phyloP scores from a whole-genome alignment of 2,329 filamentous ascomycete species.

The Phoma herbarum region DNA sequence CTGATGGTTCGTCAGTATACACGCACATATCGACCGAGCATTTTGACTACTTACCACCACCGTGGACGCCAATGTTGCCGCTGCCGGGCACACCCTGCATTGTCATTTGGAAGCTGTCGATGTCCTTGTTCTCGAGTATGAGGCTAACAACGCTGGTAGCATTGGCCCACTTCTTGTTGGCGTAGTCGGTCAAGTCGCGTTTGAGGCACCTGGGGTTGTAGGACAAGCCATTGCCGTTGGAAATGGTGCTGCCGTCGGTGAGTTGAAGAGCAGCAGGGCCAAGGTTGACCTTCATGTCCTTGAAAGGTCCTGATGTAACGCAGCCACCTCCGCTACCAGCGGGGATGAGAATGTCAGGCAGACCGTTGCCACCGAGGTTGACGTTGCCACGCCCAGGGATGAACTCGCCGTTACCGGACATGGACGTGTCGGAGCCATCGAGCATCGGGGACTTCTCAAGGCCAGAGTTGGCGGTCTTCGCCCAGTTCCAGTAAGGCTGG shows the following conservation, averaged over 20 bases:
- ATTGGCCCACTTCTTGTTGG: slow-evolving; percentile 37
- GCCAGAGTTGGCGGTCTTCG: slow-evolving; percentile 57
- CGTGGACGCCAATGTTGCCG: slow-evolving; percentile 42
- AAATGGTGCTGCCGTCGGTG: slow-evolving; percentile 35
- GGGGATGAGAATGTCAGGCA: slow-evolving; percentile 50
- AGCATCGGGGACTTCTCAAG: slow-evolving; percentile 60
- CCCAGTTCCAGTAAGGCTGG: slow-evolving; percentile 64
- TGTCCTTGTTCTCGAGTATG: slow-evolving; percentile 34
- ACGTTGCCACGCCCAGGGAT: slow-evolving; percentile 39
- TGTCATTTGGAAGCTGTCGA: slow-evolving; percentile 41
- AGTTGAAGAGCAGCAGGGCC: slow-evolving; percentile 26
- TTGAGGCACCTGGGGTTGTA: slow-evolving; percentile 42
- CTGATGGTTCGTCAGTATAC: slow-evolving; percentile 52
- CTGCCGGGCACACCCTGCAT: slow-evolving; percentile 43
- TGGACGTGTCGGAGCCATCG: slow-evolving; percentile 61
- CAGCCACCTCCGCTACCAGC: slow-evolving; percentile 65
- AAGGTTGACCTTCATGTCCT: slow-evolving; percentile 46
- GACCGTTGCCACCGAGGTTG: slow-evolving; percentile 29
- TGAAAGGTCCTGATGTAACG: slow-evolving; percentile 61
- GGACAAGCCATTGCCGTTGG: slow-evolving; percentile 31
- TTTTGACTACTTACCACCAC: slow-evolving; percentile 31
- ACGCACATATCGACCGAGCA: slow-evolving; percentile 13
- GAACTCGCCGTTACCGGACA: slow-evolving; percentile 57
- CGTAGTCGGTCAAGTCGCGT: slow-evolving; percentile 35
- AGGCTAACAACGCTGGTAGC: slow-evolving; percentile 33